Evolutionary conservation across 257 asterid species (phyloP).

Genomic region (Hygrophila difformis): DNA sequence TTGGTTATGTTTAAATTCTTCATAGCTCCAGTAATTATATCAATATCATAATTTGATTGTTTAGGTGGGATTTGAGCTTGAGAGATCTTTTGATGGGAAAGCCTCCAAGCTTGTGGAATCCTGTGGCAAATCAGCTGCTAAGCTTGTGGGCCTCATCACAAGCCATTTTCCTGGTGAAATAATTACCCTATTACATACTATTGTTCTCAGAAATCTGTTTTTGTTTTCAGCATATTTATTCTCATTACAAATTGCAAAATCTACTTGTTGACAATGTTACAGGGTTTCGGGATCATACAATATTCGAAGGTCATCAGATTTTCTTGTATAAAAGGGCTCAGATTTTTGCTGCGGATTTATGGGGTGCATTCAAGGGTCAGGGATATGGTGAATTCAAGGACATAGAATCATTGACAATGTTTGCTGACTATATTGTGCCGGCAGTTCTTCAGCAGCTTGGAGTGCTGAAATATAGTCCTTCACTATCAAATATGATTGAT

Average conservation of each 20-base stretch:
- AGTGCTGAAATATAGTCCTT: slow-evolving; percentile 62
- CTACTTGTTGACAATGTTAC: slow-evolving; percentile 11
- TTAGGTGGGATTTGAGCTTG: slow-evolving; percentile 89
- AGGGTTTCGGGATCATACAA: slow-evolving; percentile 94
- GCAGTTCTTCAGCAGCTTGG: slow-evolving; percentile 92
- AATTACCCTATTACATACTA: neutral
- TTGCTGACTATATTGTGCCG: slow-evolving; percentile 96
- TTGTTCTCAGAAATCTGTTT: neutral
- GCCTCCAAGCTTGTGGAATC: slow-evolving; percentile 81
- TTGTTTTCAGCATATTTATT: neutral
- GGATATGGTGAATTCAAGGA: slow-evolving; percentile 80
- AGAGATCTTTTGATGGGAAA: slow-evolving; percentile 80
- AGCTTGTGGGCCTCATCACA: slow-evolving; percentile 75
- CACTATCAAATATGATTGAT: slow-evolving; percentile 35
- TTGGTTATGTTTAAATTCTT: slow-evolving; percentile 9
- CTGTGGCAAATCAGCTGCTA: slow-evolving; percentile 70
- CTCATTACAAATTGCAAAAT: neutral
- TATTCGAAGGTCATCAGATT: slow-evolving; percentile 91
- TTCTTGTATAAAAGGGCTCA: slow-evolving; percentile 98
- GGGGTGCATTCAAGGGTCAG: slow-evolving; percentile 98
- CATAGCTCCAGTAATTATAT: too few relatives aligned
- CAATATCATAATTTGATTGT: too few relatives aligned
- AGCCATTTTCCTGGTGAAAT: slow-evolving; percentile 82
- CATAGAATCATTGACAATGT: slow-evolving; percentile 68
- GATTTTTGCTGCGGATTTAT: slow-evolving; percentile 90